Conservation (phyloP, 305 asterid species). For the Solanum aculeatissimum region DNA sequence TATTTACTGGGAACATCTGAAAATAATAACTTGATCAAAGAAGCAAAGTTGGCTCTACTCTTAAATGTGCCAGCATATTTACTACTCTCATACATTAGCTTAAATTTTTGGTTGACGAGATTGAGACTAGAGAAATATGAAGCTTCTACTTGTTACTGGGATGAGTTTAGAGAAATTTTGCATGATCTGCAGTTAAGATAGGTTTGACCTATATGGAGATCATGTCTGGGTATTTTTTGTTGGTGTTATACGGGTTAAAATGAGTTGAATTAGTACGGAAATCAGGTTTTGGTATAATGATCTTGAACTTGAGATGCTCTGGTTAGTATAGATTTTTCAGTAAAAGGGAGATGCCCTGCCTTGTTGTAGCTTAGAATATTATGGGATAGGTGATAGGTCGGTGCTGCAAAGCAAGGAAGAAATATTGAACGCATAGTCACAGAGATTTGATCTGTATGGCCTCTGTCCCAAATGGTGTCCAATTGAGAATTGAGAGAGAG, state of each 20-base stretch:
- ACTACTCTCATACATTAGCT: not conserved
- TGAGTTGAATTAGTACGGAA: not conserved
- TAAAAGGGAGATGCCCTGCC: not conserved
- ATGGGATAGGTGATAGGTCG: not conserved
- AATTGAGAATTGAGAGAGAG: not conserved
- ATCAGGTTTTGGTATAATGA: not conserved
- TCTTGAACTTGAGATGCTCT: not conserved
- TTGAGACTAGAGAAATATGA: not conserved
- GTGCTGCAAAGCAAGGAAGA: not conserved
- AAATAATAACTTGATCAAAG: not conserved
- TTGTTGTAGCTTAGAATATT: not conserved
- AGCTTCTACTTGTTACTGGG: not conserved
- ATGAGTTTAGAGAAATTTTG: not conserved
- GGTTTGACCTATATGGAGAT: not conserved
- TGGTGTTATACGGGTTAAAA: not conserved
- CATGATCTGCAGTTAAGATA: not conserved
- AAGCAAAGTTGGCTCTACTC: not conserved
- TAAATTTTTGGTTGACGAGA: not conserved
- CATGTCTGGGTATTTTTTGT: not conserved
- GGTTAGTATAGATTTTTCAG: not conserved
- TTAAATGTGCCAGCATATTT: not conserved
- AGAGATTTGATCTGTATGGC: not conserved
- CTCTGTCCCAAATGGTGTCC: not conserved
- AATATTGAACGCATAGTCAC: not conserved
- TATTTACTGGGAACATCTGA: not conserved